Base-by-base conservation (phyloP, 2,329 filamentous ascomycete genomes). In the Cladophialophora carrionii region DNA sequence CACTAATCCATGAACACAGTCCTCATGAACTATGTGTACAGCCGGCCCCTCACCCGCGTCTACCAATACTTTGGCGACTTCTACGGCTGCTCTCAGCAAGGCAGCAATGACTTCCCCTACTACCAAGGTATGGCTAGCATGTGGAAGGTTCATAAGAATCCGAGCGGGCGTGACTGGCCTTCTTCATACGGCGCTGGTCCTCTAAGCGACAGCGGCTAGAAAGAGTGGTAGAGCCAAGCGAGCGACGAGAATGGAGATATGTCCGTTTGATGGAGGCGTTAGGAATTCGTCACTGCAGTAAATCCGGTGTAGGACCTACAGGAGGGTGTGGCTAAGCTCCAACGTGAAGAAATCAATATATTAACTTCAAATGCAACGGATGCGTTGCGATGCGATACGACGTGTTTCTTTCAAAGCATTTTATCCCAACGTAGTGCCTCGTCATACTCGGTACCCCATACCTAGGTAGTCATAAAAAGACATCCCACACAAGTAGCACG, bases 31-130 rank as follows among this genome's bases (percentile, higher is more conserved):
- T 29, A 32, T 24, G 10, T 37, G 12, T 32, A 17, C 34, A 68
- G 63, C 74, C 79, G 79, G 66, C 83, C 88, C 62, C 75, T 88
- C 66, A 87, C 84, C 52, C 86, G 88, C 72, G 77, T 88, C 43
- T 88, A 88, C 77, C 75, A 84, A 69, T 88, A 83, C 79, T 88
- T 88, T 72, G 85, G 84, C 57, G 77, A 77, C 26, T 79, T 88
- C 24, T 80, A 87, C 48, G 83, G 82, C 70, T 88, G 85, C 78
- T 80, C 81, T 59, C 67, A 76, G 72, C 80, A 83, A 73, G 67
- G 67, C n/a, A 54, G 20, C 9, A 20, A 26, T 9, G 81, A 82
- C 61, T 86, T 83, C 73, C 78, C 81, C 31, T 74, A 77, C 32
- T 88, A 87, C 74, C 67, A 61, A 10, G 69, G 74, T 68, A 54